A percentile compares a stretch with the other conserved stretches of the same genome.
phyloP scores from a whole-genome alignment of 2,329 filamentous ascomycete species.

The Cyanodermella asteris region DNA sequence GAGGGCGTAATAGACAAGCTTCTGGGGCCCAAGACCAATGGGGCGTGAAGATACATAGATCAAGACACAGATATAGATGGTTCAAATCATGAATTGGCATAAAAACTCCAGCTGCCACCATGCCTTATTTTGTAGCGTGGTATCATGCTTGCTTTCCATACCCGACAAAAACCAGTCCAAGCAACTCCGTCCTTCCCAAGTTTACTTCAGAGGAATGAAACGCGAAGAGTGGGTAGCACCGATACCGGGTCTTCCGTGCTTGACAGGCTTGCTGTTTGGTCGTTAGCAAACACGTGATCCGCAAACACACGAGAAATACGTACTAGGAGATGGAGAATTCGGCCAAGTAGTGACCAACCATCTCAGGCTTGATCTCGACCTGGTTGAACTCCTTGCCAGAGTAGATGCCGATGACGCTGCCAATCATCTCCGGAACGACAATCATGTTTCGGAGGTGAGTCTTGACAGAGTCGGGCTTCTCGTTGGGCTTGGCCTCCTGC shows the following conservation, averaged over 20 bases:
- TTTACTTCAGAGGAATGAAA: conserved; percentile 99
- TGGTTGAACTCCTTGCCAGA: conserved; percentile 99
- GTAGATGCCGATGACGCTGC: conserved; percentile 96
- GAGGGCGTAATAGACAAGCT: no score
- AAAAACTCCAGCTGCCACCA: no score
- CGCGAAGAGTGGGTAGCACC: conserved; percentile 99
- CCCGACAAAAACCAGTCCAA: no score
- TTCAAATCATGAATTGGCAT: no score
- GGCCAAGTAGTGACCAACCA: conserved; percentile 98
- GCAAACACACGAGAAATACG: conserved; percentile 32
- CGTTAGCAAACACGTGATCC: conserved; percentile 1
- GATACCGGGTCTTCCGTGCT: conserved; percentile 99
- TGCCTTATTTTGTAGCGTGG: no score
- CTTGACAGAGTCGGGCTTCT: conserved; percentile 10
- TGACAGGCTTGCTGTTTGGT: conserved; percentile 74
- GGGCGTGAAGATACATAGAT: no score
- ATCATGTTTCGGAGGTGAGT: conserved; percentile 37
- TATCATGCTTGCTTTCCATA: no score
- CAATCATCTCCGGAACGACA: conserved; percentile 99
- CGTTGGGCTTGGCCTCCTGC: conserved; percentile 90
- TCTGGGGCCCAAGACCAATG: no score
- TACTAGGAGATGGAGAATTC: conserved; percentile 99
- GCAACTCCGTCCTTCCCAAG: conserved; percentile 11
- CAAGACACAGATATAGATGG: no score
- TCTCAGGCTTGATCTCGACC: conserved; percentile 99